These are phyloP conservation scores for Flaveria sonorensis DNA, from an alignment of 129 eudicot species.

Conservation along the genomic window DNA sequence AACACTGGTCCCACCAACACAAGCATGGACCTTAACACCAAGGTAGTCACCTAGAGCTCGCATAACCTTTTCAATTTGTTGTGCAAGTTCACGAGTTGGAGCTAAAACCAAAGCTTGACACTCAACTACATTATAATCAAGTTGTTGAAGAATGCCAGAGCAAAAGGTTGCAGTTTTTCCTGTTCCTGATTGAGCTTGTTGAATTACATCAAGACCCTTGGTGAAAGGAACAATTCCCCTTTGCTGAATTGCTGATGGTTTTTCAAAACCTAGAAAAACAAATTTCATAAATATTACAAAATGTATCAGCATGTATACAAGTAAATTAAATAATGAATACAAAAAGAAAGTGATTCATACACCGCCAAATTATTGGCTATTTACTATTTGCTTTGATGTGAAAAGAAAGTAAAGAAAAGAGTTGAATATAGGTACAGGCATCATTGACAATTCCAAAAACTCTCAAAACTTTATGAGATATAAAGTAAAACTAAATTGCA, in stretches of 20 bases:
- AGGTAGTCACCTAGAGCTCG: conserved; percentile 64
- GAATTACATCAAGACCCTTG: conserved; percentile 60
- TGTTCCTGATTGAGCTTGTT: conserved; percentile 63
- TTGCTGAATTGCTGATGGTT: conserved; percentile 63
- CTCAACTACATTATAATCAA: conserved; percentile 45
- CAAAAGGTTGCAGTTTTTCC: conserved; percentile 65
- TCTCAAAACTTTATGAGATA: background rate
- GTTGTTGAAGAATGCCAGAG: conserved; percentile 62
- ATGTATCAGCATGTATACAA: background rate
- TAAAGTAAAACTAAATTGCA: background rate
- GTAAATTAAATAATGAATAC: background rate
- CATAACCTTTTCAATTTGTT: conserved; percentile 62
- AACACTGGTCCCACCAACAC: conserved; percentile 66
- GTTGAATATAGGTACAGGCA: background rate
- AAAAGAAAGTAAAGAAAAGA: background rate
- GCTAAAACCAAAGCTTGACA: conserved; percentile 61
- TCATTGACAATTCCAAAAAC: background rate
- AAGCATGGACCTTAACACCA: conserved; percentile 65
- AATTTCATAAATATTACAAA: background rate
- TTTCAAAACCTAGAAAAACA: conserved; percentile 52
- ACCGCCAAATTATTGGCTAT: background rate
- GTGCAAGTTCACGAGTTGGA: conserved; percentile 65
- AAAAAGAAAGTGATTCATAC: background rate
- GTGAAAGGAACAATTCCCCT: conserved; percentile 60
- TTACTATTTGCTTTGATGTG: background rate